Evolutionary conservation across 176 grass and related monocot genomes (phyloP).

Genomic region (Ensete glaucum): DNA sequence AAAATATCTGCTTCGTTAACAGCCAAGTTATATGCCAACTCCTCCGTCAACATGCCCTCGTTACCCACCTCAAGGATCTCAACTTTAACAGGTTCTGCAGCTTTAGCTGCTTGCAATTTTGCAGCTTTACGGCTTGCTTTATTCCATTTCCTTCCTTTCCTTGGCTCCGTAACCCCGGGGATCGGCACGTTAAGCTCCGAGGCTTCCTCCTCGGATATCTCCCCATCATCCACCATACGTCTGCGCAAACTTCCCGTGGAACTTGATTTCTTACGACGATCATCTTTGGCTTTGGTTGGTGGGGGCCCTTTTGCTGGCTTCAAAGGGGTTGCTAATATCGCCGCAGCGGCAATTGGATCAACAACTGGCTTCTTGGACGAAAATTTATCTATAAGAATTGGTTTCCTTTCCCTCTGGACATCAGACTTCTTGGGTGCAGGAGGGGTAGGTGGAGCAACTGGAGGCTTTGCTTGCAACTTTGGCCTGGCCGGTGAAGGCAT

Average conservation of each 20-base stretch:
- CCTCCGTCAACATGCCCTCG: conserved; percentile 75
- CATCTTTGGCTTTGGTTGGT: conserved; percentile 47
- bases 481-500: conserved; percentile 21
- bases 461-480: conserved; percentile 40
- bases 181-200: conserved; percentile 34
- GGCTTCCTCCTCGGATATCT: conserved; percentile 36
- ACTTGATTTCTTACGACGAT: conserved; percentile 43
- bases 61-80: conserved; percentile 95
- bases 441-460: conserved; percentile 37
- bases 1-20: conserved; percentile 59
- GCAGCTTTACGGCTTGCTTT: conserved; percentile 69
- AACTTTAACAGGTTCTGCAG: conserved; percentile 71
- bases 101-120: conserved; percentile 58
- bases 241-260: conserved; percentile 28
- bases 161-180: conserved; percentile 44
- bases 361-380: conserved; percentile 53
- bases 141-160: conserved; percentile 78
- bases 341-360: conserved; percentile 59
- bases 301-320: conserved; percentile 49
- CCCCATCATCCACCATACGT: conserved; percentile 31
- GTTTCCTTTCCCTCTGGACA: conserved; percentile 55
- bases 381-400: conserved; percentile 87
- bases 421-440: conserved; percentile 30
- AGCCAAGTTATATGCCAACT: conserved; percentile 76
- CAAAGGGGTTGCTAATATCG: conserved; percentile 35